Evolutionary conservation across 2,329 filamentous ascomycete species (phyloP).

Genomic region (Torrubiellomyces zombiae): DNA sequence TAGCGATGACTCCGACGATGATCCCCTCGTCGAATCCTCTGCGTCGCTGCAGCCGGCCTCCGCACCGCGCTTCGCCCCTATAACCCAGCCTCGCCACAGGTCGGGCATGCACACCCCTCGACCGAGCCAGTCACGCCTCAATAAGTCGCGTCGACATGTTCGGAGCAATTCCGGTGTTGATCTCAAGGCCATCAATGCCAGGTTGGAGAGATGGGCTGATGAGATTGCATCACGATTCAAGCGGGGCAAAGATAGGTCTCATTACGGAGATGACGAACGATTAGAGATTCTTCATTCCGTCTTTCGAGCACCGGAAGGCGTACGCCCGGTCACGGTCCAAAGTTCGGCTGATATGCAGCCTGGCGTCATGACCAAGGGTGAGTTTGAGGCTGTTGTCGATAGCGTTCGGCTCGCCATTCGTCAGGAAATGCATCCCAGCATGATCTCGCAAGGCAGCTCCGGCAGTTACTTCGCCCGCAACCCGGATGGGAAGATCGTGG

Average conservation of each 20-base stretch:
- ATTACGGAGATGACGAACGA: slow-evolving; percentile 59
- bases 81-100: slow-evolving; percentile 42
- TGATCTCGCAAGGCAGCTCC: slow-evolving; percentile 95
- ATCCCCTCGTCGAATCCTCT: slow-evolving; percentile 36
- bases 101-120: slow-evolving; percentile 43
- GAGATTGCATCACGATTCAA: slow-evolving; percentile 98
- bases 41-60: slow-evolving; percentile 39
- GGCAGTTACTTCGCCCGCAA: slow-evolving; percentile 96
- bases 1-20: slow-evolving; percentile 54
- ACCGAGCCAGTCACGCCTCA: slow-evolving; percentile 15
- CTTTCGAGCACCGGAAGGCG: slow-evolving; percentile 81
- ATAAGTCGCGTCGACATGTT: slow-evolving; percentile 29
- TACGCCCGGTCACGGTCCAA: slow-evolving; percentile 64
- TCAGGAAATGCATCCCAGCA: slow-evolving; percentile 77
- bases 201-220: slow-evolving; percentile 90
- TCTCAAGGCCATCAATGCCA: slow-evolving; percentile 93
- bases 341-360: slow-evolving; percentile 47
- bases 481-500: slow-evolving; percentile 80
- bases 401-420: slow-evolving; percentile 84
- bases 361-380: slow-evolving; percentile 54
- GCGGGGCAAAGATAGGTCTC: slow-evolving; percentile 58
- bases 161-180: slow-evolving; percentile 79
- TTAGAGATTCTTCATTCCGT: slow-evolving; percentile 96
- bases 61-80: slow-evolving; percentile 47
- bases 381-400: slow-evolving; percentile 81